Conservation (phyloP, 2,329 filamentous ascomycete genomes). For the Cladosporium sphaerospermum region DNA sequence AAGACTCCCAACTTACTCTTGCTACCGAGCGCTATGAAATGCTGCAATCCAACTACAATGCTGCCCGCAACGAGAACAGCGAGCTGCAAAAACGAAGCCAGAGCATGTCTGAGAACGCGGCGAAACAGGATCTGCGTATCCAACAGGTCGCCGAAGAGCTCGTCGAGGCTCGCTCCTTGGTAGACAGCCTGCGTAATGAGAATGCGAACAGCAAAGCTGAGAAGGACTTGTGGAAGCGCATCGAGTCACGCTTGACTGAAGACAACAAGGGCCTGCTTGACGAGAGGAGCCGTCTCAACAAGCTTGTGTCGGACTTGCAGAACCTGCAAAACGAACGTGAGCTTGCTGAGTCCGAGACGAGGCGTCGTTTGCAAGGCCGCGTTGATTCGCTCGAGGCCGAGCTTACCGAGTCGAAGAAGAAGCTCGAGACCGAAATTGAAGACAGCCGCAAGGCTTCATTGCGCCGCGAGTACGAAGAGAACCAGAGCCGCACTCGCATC, state of each 20-base stretch:
- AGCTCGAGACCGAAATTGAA: constrained; percentile 74
- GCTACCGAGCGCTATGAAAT: constrained; percentile 82
- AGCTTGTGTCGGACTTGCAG: constrained; percentile 75
- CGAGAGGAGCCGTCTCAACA: constrained; percentile 78
- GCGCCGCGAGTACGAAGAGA: constrained; percentile 83
- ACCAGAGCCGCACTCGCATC: constrained; percentile 83
- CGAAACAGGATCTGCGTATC: constrained; percentile 81
- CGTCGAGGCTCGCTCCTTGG: constrained; percentile 72
- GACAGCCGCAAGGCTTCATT: constrained; percentile 76
- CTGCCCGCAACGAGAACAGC: constrained; percentile 75
- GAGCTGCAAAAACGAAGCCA: constrained; percentile 81
- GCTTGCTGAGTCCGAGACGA: constrained; percentile 71
- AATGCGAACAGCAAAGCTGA: constrained; percentile 90
- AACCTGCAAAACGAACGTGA: constrained; percentile 89
- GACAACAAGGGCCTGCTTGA: constrained; percentile 81
- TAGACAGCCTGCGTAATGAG: constrained; percentile 85
- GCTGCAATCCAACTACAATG: constrained; percentile 78
- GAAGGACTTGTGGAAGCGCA: constrained; percentile 89
- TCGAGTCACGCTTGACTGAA: constrained; percentile 79
- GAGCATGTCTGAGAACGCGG: constrained; percentile 70
- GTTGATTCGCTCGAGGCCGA: constrained; percentile 77
- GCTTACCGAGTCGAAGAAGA: constrained; percentile 70
- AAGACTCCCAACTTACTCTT: constrained; percentile 73
- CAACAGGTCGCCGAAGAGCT: constrained; percentile 92
- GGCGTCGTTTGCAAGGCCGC: constrained; percentile 70